phyloP scores from a whole-genome alignment of 345 rosid genomes.

The Mallotus nudiflorus region DNA sequence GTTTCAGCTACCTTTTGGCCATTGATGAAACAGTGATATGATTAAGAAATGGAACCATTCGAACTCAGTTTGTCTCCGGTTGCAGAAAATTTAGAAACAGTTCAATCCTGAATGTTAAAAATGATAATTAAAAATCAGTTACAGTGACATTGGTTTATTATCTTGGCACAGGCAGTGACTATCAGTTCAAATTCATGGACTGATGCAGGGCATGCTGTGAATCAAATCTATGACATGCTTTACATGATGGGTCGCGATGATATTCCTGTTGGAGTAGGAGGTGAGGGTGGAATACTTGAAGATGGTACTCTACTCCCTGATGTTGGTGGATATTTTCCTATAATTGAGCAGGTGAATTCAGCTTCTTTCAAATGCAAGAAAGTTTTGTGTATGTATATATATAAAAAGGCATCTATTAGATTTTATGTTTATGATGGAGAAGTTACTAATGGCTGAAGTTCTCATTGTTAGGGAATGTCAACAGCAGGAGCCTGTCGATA shows the following conservation, averaged over 20 bases:
- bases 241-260: slow-evolving; percentile 94
- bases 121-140: too few species aligned
- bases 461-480: slow-evolving; percentile 49
- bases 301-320: slow-evolving; percentile 64
- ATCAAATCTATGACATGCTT: slow-evolving; percentile 80
- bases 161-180: slow-evolving; percentile 63
- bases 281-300: slow-evolving; percentile 75
- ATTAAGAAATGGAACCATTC: too few species aligned
- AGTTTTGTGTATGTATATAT: too few species aligned
- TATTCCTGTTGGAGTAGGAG: slow-evolving; percentile 81
- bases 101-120: too few species aligned
- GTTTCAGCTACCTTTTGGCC: neutral
- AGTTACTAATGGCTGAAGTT: slow-evolving; percentile 8
- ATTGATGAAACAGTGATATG: neutral
- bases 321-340: slow-evolving; percentile 93
- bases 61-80: too few species aligned
- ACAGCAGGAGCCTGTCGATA: slow-evolving; percentile 83
- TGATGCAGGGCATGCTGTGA: slow-evolving; percentile 87
- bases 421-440: too few species aligned
- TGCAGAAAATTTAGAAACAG: too few species aligned
- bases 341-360: slow-evolving; percentile 75
- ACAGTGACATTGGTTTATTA: neutral
- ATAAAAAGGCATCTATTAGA: too few species aligned
- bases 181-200: slow-evolving; percentile 76
- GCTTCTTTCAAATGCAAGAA: too few species aligned